phyloP scores from a whole-genome alignment of 805 yeast genomes.

The Starmerella stigmatis region DNA sequence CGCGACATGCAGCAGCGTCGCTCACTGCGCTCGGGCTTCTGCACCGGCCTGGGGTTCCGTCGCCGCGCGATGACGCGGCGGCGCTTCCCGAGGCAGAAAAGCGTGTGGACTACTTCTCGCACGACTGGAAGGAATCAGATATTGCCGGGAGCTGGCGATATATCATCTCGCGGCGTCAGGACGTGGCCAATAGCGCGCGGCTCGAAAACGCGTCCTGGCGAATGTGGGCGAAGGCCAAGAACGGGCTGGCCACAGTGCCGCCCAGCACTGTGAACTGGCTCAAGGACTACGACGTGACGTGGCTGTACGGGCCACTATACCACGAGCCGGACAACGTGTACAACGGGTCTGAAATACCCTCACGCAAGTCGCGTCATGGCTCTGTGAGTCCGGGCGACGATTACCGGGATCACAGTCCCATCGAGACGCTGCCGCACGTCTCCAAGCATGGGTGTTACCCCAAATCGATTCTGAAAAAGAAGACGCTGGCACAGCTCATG shows the following conservation, averaged over 20 bases:
- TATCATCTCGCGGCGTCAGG: conserved; percentile 69
- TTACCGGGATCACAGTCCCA: neutral
- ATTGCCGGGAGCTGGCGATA: conserved; percentile 94
- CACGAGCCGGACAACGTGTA: conserved; percentile 30
- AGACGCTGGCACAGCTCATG: conserved; percentile 74
- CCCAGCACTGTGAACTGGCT: conserved; percentile 94
- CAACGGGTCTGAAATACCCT: neutral
- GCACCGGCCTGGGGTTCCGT: neutral
- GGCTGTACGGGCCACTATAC: conserved; percentile 89
- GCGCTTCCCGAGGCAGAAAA: conserved; percentile 67
- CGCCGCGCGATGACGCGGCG: conserved; percentile 22
- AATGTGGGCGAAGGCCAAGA: conserved; percentile 80
- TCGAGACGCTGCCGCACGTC: neutral
- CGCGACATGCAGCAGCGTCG: neutral
- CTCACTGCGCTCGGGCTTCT: neutral
- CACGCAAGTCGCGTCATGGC: neutral
- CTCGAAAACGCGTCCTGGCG: conserved; percentile 86
- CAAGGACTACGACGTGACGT: conserved; percentile 91
- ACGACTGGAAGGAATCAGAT: conserved; percentile 91
- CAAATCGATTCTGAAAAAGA: conserved; percentile 80
- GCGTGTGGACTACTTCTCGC: conserved; percentile 91
- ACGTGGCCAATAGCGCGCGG: conserved; percentile 71
- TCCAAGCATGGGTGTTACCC: conserved; percentile 26
- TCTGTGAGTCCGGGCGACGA: neutral
- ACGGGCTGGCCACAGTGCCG: conserved; percentile 58